Percentiles rank a stretch among this genome's conserved stretches.
Evolutionary conservation across 73 alveolate species (phyloP).

Genomic region (Uronychia binucleata): DNA sequence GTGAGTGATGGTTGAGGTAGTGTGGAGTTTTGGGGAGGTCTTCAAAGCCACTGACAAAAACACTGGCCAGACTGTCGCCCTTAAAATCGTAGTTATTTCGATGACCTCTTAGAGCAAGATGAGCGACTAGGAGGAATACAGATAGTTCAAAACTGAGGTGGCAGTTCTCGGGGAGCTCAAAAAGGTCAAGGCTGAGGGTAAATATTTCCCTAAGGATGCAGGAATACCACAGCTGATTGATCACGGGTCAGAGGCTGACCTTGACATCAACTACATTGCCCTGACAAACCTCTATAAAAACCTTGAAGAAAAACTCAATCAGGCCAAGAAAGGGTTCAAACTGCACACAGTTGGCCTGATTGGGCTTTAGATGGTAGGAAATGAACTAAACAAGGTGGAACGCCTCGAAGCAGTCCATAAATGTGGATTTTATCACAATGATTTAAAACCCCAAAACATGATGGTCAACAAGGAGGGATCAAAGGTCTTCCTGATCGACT

Average conservation of each 20-base stretch:
- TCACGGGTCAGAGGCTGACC: background rate
- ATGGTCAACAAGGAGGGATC: background rate
- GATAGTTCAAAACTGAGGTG: background rate
- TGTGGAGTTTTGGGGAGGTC: conserved; percentile 2
- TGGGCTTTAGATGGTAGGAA: background rate
- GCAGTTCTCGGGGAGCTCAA: background rate
- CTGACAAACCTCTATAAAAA: background rate
- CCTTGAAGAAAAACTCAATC: background rate
- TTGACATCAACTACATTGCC: background rate
- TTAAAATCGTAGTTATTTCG: background rate
- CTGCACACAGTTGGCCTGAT: background rate
- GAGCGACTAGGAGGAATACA: background rate
- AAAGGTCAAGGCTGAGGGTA: background rate
- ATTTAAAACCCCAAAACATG: background rate
- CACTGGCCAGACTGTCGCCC: background rate
- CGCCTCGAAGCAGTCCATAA: background rate
- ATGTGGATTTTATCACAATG: background rate
- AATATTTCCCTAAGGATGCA: background rate
- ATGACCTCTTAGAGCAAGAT: background rate
- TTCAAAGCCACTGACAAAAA: background rate
- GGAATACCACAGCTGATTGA: background rate
- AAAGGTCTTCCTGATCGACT: background rate
- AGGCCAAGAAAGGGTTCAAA: background rate
- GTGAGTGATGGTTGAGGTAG: too few species aligned
- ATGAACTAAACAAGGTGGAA: background rate